Evolutionary conservation across 257 asterid species (phyloP), one percentile per base, ranked within the genome.

Genomic region (Solanum ossicruentum): DNA sequence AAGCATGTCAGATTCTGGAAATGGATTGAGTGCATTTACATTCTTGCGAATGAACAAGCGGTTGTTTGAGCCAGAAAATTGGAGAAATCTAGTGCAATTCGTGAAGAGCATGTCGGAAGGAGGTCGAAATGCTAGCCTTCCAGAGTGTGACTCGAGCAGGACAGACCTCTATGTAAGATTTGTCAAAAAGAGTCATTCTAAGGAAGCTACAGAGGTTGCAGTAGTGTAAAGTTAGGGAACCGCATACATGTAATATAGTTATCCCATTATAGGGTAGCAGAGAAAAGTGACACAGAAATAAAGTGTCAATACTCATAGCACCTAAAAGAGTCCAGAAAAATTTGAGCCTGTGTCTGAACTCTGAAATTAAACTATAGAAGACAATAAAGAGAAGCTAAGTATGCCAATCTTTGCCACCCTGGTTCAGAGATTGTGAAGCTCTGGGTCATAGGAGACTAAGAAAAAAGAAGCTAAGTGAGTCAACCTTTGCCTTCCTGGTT

Each of bases 31-130:
- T 83, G 97, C 98, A 36, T 96, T 96, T 86, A 96, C 98, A 77
- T 96, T 91, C 85, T 81, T 96, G 52, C 88, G 99, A 81, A 89
- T 95, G 99, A 94, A 96, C 54, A 95, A 93, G 92, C 84, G 88
- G 41, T 88, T 95, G 88, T 93, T 96, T 85, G 98, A 92, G 81
- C 90, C 93, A 70, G 92, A 93, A 17, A 96, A 93, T 85, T 95
- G 98, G 99, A 86, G 93, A 84, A 91, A 91, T 84, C 86, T 96
- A 80, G 93, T 93, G 67, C 93, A 92, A 80, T 96, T 95, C 83
- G 96, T 93, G 39, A 93, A 88, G 80, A 88, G 89, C 87, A 93
- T 95, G 97, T 89, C 97, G 0, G 95, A 90, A 83, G 97, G 98
- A 60, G 93, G 95, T 57, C 91, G 84, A 72, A 89, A 67, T 85